Evolutionary conservation across 768 basidiomycete genomes (phyloP).

Genomic region (Amanita rubescens): DNA sequence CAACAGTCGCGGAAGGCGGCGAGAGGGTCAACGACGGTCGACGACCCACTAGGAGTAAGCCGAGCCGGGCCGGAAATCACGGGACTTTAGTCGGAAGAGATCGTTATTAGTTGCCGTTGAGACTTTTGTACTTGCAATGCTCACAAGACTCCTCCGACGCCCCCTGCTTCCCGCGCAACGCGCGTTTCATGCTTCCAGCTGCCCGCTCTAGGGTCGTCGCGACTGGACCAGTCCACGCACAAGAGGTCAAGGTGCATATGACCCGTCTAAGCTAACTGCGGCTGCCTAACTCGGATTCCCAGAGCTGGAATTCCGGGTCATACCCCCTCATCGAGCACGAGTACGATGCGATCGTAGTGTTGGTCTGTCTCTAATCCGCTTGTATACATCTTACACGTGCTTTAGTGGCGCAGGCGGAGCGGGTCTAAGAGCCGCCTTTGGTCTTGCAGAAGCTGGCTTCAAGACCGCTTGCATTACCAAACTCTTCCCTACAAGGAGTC

Average conservation of each 20-base stretch:
- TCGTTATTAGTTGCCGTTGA: neutral
- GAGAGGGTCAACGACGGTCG: slow-evolving; percentile 24
- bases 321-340: slow-evolving; percentile 98
- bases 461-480: slow-evolving; percentile 99
- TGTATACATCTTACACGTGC: slow-evolving; percentile 5
- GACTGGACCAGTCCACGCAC: slow-evolving; percentile 69
- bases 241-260: slow-evolving; percentile 63
- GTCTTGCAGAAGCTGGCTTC: slow-evolving; percentile 95
- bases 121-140: slow-evolving; percentile 7
- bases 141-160: slow-evolving; percentile 51
- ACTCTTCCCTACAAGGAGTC: slow-evolving; percentile 96
- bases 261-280: slow-evolving; percentile 7
- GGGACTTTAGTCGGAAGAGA: slow-evolving; percentile 2
- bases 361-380: slow-evolving; percentile 28
- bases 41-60: slow-evolving; percentile 14
- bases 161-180: slow-evolving; percentile 45
- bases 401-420: slow-evolving; percentile 93
- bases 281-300: slow-evolving; percentile 14
- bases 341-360: slow-evolving; percentile 99
- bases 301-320: slow-evolving; percentile 79
- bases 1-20: slow-evolving; percentile 20
- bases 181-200: slow-evolving; percentile 60
- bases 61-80: slow-evolving; percentile 5
- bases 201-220: slow-evolving; percentile 54
- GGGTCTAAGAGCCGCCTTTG: slow-evolving; percentile 95